Percentiles rank a stretch among this genome's conserved stretches.
Evolutionary conservation across 352 stramenopile species (phyloP).

Genomic region (Phytopythium delawarense): DNA sequence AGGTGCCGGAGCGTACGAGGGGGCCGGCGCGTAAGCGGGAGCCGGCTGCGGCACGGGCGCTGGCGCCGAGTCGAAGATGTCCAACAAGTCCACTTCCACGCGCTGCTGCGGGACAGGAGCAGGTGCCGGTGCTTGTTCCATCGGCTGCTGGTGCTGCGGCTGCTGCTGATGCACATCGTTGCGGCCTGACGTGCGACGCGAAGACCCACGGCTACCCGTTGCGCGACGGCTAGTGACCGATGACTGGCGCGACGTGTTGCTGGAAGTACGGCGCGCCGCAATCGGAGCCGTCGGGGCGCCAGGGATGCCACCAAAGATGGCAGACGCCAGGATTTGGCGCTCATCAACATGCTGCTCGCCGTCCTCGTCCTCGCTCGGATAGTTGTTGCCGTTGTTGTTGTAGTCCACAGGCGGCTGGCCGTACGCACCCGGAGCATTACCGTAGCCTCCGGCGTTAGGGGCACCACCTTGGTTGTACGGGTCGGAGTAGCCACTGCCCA

Average conservation of each 20-base stretch:
- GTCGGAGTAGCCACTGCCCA: conserved; percentile 19
- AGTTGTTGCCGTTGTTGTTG: conserved; percentile 46
- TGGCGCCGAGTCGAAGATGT: conserved; percentile 73
- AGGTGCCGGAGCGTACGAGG: conserved; percentile 6
- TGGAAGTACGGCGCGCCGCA: conserved; percentile 37
- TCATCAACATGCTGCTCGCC: conserved; percentile 62
- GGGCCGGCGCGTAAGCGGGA: conserved; percentile 14
- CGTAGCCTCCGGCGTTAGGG: conserved; percentile 27
- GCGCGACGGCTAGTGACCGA: conserved; percentile 25
- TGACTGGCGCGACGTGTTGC: conserved; percentile 18
- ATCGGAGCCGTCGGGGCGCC: conserved; percentile 51
- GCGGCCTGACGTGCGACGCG: conserved; percentile 27
- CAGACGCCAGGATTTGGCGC: conserved; percentile 89
- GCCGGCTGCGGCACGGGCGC: conserved; percentile 22
- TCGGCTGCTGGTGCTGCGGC: conserved; percentile 19
- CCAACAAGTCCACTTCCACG: conserved; percentile 77
- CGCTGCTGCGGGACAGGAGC: conserved; percentile 29
- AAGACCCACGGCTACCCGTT: conserved; percentile 23
- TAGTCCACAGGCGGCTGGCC: conserved; percentile 65
- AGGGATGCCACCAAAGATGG: conserved; percentile 95
- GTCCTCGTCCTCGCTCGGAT: conserved; percentile 43
- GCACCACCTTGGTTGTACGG: conserved; percentile 12
- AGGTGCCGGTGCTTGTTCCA: conserved; percentile 26
- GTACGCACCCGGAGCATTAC: conserved; percentile 22
- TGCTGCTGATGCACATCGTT: conserved; percentile 40